Base-by-base conservation (phyloP, 169 alveolate genomes). In the Cryptosporidium baileyi region DNA sequence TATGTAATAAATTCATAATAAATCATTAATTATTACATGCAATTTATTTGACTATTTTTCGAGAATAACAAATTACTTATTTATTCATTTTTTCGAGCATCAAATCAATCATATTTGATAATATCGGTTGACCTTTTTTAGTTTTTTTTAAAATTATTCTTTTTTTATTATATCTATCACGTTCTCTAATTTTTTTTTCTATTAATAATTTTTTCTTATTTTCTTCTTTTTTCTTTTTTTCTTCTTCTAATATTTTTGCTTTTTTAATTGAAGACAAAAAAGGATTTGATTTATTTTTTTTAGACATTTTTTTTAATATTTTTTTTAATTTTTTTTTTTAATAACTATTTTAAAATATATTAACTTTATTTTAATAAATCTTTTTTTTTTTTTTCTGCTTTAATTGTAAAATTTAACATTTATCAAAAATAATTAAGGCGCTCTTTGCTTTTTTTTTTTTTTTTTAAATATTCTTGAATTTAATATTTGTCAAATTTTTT, bases 51-150 rank as follows among this genome's bases (percentile, higher is more conserved):
- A n/a, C n/a, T n/a, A n/a, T n/a, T n/a, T n/a, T n/a, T n/a, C n/a
- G n/a, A n/a, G n/a, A n/a, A n/a, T n/a, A n/a, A n/a, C 82, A 17
- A 51, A 63, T 65, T 65, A 59, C 59, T 67, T 88, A 52, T 88
- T 67, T 34, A 60, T 74, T 57, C 63, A 22, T 24, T 22, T 63
- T 63, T 28, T 24, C 85, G 54, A 45, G 88, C 45, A 43, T 79
- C 80, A 61, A 61, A 49, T 40, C 60, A 32, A 61, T 28, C 36
- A n/a, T 74, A 52, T 60, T 63, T 24, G 63, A 81, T 44, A 61
- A 49, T 60, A 60, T 41, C n/a, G 85, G 85, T 54, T 60, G 80
- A 11, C 62, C 82, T 47, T 61, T 63, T 52, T 9, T 80, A 38
- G 85, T 89, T 80, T 40, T 80, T 38, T 19, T 80, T 40, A 47